Percentiles rank a stretch among this genome's conserved stretches.
Conservation (phyloP, 2,329 filamentous ascomycete species). For the Epichloe coenophiala region DNA sequence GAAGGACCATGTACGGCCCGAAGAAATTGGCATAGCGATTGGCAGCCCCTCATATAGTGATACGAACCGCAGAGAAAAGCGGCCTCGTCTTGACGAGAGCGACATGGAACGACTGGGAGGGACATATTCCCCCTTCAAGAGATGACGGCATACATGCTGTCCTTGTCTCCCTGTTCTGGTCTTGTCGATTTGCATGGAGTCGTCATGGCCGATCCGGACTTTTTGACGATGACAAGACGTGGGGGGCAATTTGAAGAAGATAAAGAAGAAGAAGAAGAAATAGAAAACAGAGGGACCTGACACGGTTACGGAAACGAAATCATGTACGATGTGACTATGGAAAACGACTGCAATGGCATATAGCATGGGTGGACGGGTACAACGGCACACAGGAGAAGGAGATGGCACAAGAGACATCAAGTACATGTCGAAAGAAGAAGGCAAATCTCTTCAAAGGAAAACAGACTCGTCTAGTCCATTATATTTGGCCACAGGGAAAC, state of each 20-base stretch:
- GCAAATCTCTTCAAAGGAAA: no score
- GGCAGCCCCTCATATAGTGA: background rate
- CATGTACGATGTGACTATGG: background rate
- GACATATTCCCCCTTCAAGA: slow-evolving; percentile 3
- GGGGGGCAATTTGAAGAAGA: no score
- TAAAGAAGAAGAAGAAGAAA: no score
- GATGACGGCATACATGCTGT: background rate
- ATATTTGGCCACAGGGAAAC: no score
- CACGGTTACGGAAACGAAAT: background rate
- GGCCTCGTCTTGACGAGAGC: slow-evolving; percentile 11
- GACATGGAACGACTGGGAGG: slow-evolving; percentile 8
- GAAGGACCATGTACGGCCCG: background rate
- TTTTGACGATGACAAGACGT: background rate
- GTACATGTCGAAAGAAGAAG: no score
- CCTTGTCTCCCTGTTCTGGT: background rate
- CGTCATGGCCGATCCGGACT: no score
- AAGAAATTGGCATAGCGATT: slow-evolving; percentile 3
- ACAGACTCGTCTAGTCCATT: no score
- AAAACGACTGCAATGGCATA: background rate
- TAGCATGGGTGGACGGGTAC: background rate
- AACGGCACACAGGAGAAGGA: background rate
- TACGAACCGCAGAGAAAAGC: slow-evolving; percentile 2
- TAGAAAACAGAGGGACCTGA: background rate
- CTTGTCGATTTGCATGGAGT: background rate
- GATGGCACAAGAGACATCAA: background rate